Evolutionary conservation across 306 rosid species (phyloP).

Genomic region (Vigna trinervia): DNA sequence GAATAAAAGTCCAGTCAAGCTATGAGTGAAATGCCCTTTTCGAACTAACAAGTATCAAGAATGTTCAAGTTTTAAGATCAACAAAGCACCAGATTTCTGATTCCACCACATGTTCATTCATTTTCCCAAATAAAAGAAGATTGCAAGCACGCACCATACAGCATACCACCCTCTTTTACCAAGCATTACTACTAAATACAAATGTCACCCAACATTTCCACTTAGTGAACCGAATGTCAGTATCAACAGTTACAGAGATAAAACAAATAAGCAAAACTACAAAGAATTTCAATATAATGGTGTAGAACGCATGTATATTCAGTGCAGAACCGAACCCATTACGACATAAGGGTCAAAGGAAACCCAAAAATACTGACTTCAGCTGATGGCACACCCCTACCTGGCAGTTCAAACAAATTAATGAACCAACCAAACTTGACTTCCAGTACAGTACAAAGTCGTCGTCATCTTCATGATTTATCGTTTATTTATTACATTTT

Average conservation of each 20-base stretch:
- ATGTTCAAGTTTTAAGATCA: background rate
- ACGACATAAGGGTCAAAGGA: background rate
- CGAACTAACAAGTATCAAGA: background rate
- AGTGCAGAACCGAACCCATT: constrained; percentile 3
- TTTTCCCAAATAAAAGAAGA: background rate
- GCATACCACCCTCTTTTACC: background rate
- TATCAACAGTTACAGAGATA: background rate
- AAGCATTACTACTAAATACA: background rate
- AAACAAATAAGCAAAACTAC: background rate
- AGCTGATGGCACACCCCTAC: constrained; percentile 8
- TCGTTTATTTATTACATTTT: background rate
- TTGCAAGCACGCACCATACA: background rate
- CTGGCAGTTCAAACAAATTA: constrained; percentile 20
- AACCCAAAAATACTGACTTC: background rate
- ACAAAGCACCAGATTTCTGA: background rate
- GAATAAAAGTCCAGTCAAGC: no score
- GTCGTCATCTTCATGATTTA: no score
- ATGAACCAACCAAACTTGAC: constrained; percentile 6
- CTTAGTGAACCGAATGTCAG: background rate
- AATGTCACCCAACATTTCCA: background rate
- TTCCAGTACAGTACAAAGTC: background rate
- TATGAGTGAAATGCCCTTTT: background rate
- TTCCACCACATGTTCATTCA: background rate
- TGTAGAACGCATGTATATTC: background rate
- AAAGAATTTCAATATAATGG: background rate